These are phyloP conservation scores for Gnaphalium uliginosum DNA, from an alignment of 129 eudicot genomes.

Conservation along the genomic window DNA sequence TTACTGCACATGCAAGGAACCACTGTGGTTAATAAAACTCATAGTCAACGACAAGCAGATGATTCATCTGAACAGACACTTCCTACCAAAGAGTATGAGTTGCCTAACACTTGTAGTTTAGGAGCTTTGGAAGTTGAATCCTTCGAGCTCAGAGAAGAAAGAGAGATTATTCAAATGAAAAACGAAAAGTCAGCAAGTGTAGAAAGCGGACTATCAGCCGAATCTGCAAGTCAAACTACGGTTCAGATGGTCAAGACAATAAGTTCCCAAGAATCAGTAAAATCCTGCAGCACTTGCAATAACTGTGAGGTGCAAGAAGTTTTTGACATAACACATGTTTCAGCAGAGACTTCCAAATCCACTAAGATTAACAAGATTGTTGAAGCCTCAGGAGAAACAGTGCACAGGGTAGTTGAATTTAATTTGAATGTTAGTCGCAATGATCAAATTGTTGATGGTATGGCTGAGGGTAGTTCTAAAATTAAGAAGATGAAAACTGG, in stretches of 20 bases:
- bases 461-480: conserved; percentile 28
- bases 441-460: conserved; percentile 23
- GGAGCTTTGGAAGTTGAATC: neutral
- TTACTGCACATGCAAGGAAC: conserved; percentile 56
- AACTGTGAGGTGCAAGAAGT: conserved; percentile 33
- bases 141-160: conserved; percentile 23
- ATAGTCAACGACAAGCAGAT: conserved; percentile 15
- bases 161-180: conserved; percentile 28
- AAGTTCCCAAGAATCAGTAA: conserved; percentile 40
- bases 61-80: neutral
- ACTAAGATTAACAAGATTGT: conserved; percentile 32
- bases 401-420: conserved; percentile 39
- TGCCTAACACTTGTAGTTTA: conserved; percentile 10
- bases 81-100: conserved; percentile 13
- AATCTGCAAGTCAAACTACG: conserved; percentile 50
- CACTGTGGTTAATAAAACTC: conserved; percentile 23
- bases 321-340: conserved; percentile 18
- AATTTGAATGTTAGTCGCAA: conserved; percentile 20
- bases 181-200: conserved; percentile 42
- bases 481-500: conserved; percentile 44
- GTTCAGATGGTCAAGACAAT: conserved; percentile 33
- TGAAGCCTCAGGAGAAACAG: conserved; percentile 31
- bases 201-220: conserved; percentile 59
- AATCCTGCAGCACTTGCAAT: conserved; percentile 28
- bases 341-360: conserved; percentile 36